These are phyloP conservation scores for Metschnikowia lachancei DNA, from an alignment of 805 yeast genomes.

Conservation along the genomic window DNA sequence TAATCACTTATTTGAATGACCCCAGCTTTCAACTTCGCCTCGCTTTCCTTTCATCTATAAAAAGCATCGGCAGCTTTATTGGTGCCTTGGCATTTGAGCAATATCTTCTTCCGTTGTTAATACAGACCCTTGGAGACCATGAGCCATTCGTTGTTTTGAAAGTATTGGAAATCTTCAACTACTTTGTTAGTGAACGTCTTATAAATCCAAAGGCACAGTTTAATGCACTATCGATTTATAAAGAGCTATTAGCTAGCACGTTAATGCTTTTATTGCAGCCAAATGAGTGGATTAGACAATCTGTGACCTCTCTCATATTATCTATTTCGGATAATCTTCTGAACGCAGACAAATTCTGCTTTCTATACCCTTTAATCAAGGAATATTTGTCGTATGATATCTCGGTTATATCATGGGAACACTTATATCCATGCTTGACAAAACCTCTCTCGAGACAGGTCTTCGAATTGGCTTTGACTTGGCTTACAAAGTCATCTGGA, in stretches of 20 bases:
- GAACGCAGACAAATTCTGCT: slow-evolving; percentile 78
- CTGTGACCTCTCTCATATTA: slow-evolving; percentile 58
- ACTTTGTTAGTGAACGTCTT: slow-evolving; percentile 30
- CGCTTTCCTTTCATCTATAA: slow-evolving; percentile 67
- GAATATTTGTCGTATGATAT: slow-evolving; percentile 78
- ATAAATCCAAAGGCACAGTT: slow-evolving; percentile 37
- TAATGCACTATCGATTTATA: slow-evolving; percentile 38
- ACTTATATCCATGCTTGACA: slow-evolving; percentile 63
- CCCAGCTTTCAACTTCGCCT: slow-evolving; percentile 62
- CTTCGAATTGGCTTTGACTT: slow-evolving; percentile 58
- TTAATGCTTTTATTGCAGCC: slow-evolving; percentile 76
- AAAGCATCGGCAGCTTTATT: slow-evolving; percentile 72
- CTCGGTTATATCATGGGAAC: slow-evolving; percentile 60
- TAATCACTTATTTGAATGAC: slow-evolving; percentile 89
- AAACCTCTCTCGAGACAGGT: slow-evolving; percentile 65
- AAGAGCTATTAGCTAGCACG: slow-evolving; percentile 32
- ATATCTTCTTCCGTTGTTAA: slow-evolving; percentile 77
- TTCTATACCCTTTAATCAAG: slow-evolving; percentile 75
- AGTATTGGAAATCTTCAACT: slow-evolving; percentile 49
- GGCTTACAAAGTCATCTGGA: slow-evolving; percentile 63
- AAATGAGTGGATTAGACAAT: slow-evolving; percentile 77
- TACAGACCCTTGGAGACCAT: slow-evolving; percentile 79
- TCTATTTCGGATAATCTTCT: slow-evolving; percentile 61
- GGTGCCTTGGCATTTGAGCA: slow-evolving; percentile 84
- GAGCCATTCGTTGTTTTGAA: slow-evolving; percentile 78